Evolutionary conservation across 495 filamentous ascomycete genomes (phyloP), one percentile per base, ranked within the genome.

Genomic region (Penicillium lividum): DNA sequence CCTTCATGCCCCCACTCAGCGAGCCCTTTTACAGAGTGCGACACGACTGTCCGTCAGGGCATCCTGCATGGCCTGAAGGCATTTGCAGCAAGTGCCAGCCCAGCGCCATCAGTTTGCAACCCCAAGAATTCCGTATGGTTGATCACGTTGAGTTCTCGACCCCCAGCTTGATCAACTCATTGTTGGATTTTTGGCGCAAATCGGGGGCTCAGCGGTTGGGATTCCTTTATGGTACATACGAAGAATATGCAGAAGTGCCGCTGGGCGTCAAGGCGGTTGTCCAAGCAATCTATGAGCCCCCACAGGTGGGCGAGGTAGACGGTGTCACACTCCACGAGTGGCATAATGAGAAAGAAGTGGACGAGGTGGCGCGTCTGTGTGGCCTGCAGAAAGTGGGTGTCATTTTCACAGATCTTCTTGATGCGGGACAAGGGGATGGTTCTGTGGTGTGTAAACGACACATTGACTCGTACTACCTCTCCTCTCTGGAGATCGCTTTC

Each of bases 1-100:
- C 95, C 16, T 99, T 91, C 72, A 97, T 99, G 82, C 94, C 95
- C 7, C 94, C 94, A 0, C 83, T 99, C 5, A 92, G 84, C 60
- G 94, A 99, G 70, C 95, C 93, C 3, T 97, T 90, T 70, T 97
- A 91, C 71, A 85, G 94, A 47, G 92, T 99, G 48, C 88, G 83
- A 68, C 85, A 80, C 29, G 85, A 96, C 66, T 99, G 94, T 65
- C 93, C 94, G 5, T 91, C 93, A 4, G 93, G 94, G 5, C 94
- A 99, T 70, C 87, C 91, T 2, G 82, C 85, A 43, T 99, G 93
- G 88, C 94, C 94, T 15, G 92, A 93, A 61, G 94, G 94, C n/a
- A 98, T 99, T 61, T 99, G 94, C 76, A 95, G 92, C 43, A 99
- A 98, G 71, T 99, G 94, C 67, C 94, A 99, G 67, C 94, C 94